phyloP scores from a whole-genome alignment of 768 basidiomycete species.

The Calocybe gangraenosa region DNA sequence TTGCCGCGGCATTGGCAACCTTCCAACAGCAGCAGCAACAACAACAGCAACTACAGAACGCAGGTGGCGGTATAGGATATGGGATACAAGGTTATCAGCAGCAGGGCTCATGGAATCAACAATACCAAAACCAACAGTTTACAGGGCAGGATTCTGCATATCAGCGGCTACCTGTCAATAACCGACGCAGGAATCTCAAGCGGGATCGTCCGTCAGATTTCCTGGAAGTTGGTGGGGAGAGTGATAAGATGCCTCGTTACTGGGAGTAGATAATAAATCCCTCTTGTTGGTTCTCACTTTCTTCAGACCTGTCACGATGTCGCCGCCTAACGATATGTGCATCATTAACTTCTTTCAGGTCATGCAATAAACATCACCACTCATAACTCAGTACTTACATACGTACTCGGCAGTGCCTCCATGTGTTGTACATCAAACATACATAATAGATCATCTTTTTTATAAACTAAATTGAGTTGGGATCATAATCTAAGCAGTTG shows the following conservation, averaged over 20 bases:
- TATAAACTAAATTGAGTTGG: no score
- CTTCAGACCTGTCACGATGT: no score
- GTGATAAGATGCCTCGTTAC: conserved; percentile 67
- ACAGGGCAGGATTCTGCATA: conserved; percentile 80
- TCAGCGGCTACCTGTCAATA: conserved; percentile 79
- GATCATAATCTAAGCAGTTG: conserved; percentile 1
- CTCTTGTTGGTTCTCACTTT: neutral
- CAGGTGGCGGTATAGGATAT: conserved; percentile 33
- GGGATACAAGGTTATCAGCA: conserved; percentile 36
- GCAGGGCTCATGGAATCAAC: conserved; percentile 36
- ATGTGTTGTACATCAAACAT: no score
- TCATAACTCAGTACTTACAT: no score
- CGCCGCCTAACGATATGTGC: no score
- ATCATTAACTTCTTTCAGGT: no score
- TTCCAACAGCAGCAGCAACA: conserved; percentile 56
- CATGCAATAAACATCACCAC: no score
- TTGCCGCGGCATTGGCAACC: conserved; percentile 56
- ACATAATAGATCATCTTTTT: no score
- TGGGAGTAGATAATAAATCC: conserved; percentile 72
- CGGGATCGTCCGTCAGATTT: conserved; percentile 84
- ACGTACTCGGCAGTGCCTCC: no score
- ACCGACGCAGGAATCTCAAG: conserved; percentile 72
- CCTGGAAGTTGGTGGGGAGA: conserved; percentile 64
- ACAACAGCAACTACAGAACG: conserved; percentile 36
- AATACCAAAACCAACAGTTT: conserved; percentile 61